Conservation (phyloP, 768 basidiomycete species). For the Gyrodon lividus region DNA sequence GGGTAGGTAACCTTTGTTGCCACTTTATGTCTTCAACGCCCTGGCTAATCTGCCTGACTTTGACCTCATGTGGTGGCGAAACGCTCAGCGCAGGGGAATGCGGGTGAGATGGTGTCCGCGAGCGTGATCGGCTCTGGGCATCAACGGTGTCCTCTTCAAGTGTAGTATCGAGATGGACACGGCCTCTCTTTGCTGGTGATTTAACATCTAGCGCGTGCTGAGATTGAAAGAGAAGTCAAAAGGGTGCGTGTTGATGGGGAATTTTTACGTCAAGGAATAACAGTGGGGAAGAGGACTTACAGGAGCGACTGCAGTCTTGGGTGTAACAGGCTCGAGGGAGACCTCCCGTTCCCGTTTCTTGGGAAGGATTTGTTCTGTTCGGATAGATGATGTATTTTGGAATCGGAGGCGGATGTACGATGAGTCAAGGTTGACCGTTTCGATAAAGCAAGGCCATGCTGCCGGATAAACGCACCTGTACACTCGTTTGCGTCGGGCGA, state of each 20-base stretch:
- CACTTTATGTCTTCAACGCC: conserved; percentile 78
- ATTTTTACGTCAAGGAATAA: conserved; percentile 30
- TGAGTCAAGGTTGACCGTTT: conserved; percentile 22
- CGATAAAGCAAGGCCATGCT: conserved; percentile 25
- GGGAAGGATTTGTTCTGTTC: conserved; percentile 46
- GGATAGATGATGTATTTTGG: conserved; percentile 9
- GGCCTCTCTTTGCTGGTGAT: conserved; percentile 77
- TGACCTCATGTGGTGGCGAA: conserved; percentile 78
- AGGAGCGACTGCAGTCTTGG: conserved; percentile 35
- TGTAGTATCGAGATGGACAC: conserved; percentile 58
- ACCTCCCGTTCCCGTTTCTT: conserved; percentile 78
- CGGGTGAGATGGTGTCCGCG: conserved; percentile 31
- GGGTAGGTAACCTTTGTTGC: conserved; percentile 41
- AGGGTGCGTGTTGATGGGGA: conserved; percentile 20
- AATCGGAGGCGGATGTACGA: conserved; percentile 23
- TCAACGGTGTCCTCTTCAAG: conserved; percentile 57
- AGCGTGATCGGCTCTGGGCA: conserved; percentile 40
- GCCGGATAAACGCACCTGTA: conserved; percentile 39
- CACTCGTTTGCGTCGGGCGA: conserved; percentile 45
- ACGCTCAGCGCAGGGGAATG: conserved; percentile 36
- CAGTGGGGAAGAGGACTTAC: conserved; percentile 32
- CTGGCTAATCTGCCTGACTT: conserved; percentile 76
- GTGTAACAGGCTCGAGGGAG: conserved; percentile 66
- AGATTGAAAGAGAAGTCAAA: conserved; percentile 18
- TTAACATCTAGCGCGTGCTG: conserved; percentile 41